phyloP scores from a whole-genome alignment of 208 protist species.

The Trypanosoma melophagium region DNA sequence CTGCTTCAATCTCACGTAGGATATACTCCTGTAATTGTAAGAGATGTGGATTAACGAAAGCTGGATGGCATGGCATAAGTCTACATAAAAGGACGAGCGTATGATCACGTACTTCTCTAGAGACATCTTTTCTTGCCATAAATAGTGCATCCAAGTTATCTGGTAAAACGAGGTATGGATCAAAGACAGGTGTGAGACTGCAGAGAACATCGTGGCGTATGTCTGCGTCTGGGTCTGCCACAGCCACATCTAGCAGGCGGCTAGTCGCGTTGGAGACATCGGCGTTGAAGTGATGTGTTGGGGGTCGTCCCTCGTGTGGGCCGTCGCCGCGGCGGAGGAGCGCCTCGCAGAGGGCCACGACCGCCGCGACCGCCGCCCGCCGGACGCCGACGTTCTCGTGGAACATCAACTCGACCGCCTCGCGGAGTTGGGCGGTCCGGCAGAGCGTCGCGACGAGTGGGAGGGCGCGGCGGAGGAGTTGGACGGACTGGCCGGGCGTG shows the following conservation, averaged over 20 bases:
- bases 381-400: conserved; percentile 73
- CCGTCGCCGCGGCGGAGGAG: conserved; percentile 33
- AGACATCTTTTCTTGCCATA: conserved; percentile 80
- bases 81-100: conserved; percentile 76
- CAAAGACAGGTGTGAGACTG: conserved; percentile 58
- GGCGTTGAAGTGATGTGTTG: conserved; percentile 37
- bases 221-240: conserved; percentile 67
- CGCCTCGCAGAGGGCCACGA: conserved; percentile 65
- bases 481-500: conserved; percentile 24
- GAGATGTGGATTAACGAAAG: conserved; percentile 69
- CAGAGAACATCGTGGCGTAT: conserved; percentile 66
- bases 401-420: conserved; percentile 75
- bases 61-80: conserved; percentile 67
- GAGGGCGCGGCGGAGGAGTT: conserved; percentile 68
- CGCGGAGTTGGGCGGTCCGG: conserved; percentile 65
- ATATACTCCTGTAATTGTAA: conserved; percentile 77
- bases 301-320: not conserved
- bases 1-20: conserved; percentile 76
- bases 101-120: conserved; percentile 47
- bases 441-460: conserved; percentile 68
- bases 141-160: conserved; percentile 84
- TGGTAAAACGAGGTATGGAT: conserved; percentile 73
- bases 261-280: conserved; percentile 69
- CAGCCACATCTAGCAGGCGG: conserved; percentile 79
- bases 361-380: conserved; percentile 51